phyloP scores from a whole-genome alignment of 768 basidiomycete species.

The Kockovaella imperatae region DNA sequence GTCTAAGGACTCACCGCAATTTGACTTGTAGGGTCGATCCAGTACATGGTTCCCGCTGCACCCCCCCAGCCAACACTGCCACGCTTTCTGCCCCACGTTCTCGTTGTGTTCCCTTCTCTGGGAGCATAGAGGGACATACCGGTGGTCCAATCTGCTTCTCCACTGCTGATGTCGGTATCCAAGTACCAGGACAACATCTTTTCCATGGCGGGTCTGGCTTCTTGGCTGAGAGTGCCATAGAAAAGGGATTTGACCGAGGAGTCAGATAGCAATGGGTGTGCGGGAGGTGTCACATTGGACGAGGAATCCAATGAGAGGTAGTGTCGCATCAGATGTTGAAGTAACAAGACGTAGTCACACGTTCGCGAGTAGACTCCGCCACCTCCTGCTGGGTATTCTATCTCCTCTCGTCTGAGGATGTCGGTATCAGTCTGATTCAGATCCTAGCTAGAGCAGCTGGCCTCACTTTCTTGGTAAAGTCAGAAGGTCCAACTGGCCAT shows the following conservation, averaged over 20 bases:
- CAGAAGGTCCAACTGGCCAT: constrained; percentile 13
- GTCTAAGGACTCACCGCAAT: constrained; percentile 20
- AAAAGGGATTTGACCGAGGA: constrained; percentile 18
- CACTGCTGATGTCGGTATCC: constrained; percentile 5
- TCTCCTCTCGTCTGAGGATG: constrained; percentile 15
- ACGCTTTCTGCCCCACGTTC: constrained; percentile 16
- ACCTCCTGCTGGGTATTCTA: constrained; percentile 38
- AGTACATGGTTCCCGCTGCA: constrained; percentile 30
- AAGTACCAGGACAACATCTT: constrained; percentile 7
- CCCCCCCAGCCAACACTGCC: constrained; percentile 33
- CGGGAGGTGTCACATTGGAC: neutral
- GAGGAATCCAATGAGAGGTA: constrained; percentile 12
- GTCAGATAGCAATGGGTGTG: constrained; percentile 11
- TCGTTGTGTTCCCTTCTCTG: constrained; percentile 7
- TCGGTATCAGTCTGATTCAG: neutral
- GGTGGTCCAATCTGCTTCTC: constrained; percentile 33
- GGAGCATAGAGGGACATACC: constrained; percentile 21
- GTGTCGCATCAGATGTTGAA: constrained; percentile 24
- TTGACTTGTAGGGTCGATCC: constrained; percentile 23
- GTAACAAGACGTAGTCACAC: constrained; percentile 22
- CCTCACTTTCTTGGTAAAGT: constrained; percentile 34
- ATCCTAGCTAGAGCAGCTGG: neutral
- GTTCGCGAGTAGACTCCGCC: constrained; percentile 32
- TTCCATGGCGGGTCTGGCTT: constrained; percentile 6
- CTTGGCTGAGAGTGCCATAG: constrained; percentile 16